Evolutionary conservation across 257 asterid genomes (phyloP).

Genomic region (Rubia yunnanensis): DNA sequence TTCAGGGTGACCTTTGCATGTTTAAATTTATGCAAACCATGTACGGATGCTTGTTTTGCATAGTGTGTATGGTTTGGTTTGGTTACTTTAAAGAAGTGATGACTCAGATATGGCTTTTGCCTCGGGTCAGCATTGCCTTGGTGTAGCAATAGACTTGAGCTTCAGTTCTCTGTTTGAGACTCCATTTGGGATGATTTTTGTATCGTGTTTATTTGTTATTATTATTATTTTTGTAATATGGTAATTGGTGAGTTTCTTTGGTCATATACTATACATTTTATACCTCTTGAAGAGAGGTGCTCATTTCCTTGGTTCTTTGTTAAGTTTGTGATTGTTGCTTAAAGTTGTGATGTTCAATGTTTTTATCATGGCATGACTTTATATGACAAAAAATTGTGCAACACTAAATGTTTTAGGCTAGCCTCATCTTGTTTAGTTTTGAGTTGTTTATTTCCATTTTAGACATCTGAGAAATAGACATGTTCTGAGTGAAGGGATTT

Average conservation of each 20-base stretch:
- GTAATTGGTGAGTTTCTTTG: neutral
- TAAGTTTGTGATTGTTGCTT: neutral
- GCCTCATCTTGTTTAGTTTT: neutral
- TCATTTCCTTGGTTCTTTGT: neutral
- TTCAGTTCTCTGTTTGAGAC: neutral
- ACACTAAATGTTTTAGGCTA: neutral
- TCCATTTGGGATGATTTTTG: neutral
- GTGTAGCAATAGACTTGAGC: constrained; percentile 68
- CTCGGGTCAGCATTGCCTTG: constrained; percentile 92
- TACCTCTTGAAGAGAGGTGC: neutral
- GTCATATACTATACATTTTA: neutral
- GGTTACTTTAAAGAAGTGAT: too few relatives aligned
- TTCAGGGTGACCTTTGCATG: too few relatives aligned
- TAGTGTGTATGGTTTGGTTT: too few relatives aligned
- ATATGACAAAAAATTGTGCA: neutral
- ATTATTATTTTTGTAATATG: neutral
- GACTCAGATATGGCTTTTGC: constrained; percentile 98
- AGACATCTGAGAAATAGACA: neutral
- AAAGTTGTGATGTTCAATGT: neutral
- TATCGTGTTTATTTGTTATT: neutral
- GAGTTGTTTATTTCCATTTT: neutral
- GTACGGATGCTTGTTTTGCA: too few relatives aligned
- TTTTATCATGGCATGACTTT: neutral
- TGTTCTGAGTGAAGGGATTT: neutral
- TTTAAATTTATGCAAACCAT: too few relatives aligned